Percentiles rank a stretch among this genome's conserved stretches.
Evolutionary conservation across 768 basidiomycete species (phyloP).

Genomic region (Pleurotus ostreatus): DNA sequence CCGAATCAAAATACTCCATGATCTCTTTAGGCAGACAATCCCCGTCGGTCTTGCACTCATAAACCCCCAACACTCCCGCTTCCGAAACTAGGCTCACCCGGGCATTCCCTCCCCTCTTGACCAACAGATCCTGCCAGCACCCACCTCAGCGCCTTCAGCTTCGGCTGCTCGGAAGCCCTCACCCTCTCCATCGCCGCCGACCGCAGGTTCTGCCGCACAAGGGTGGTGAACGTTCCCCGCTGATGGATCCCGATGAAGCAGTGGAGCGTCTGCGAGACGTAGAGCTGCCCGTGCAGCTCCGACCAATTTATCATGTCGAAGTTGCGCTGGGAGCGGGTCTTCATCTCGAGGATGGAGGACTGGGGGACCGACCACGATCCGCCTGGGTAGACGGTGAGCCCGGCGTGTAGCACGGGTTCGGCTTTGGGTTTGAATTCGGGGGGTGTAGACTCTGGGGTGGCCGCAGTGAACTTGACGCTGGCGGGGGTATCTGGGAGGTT

Average conservation of each 20-base stretch:
- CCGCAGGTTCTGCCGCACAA: conserved; percentile 39
- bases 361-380: conserved; percentile 34
- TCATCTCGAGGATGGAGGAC: conserved; percentile 41
- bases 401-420: background rate
- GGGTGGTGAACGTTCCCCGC: conserved; percentile 45
- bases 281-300: conserved; percentile 62
- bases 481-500: conserved; percentile 31
- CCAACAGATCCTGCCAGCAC: conserved; percentile 40
- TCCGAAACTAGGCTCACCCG: conserved; percentile 54
- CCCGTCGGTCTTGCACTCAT: conserved; percentile 37
- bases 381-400: conserved; percentile 17
- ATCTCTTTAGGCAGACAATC: conserved; percentile 43
- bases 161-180: conserved; percentile 27
- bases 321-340: conserved; percentile 34
- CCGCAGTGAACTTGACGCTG: conserved; percentile 23
- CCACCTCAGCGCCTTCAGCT: conserved; percentile 33
- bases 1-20: conserved; percentile 26
- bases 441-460: conserved; percentile 11
- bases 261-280: conserved; percentile 62
- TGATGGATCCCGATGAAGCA: conserved; percentile 58
- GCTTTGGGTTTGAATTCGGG: background rate
- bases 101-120: conserved; percentile 48
- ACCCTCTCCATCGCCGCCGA: conserved; percentile 29
- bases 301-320: conserved; percentile 43
- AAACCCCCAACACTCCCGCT: conserved; percentile 42